phyloP scores from a whole-genome alignment of 495 filamentous ascomycete genomes.

The Eremomyces bilateralis region DNA sequence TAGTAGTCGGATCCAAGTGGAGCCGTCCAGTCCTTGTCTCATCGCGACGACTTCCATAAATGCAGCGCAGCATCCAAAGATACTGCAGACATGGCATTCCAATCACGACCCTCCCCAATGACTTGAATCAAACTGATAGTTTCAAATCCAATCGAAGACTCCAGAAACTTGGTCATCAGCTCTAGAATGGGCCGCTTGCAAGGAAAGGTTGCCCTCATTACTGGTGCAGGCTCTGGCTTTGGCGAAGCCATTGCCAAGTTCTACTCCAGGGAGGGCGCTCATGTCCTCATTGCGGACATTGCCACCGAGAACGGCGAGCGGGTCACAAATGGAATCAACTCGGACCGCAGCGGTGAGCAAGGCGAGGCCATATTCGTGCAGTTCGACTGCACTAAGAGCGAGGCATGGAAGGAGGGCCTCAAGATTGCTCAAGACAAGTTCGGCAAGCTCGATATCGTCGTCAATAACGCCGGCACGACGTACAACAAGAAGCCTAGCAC shows the following conservation, averaged over 20 bases:
- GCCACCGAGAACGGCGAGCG: constrained; percentile 1
- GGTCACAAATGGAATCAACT: constrained; percentile 2
- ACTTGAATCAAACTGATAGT: no score
- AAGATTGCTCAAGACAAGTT: constrained; percentile 3
- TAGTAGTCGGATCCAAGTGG: no score
- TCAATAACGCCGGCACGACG: constrained; percentile 6
- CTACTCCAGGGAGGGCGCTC: constrained; percentile 2
- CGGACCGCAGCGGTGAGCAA: background rate
- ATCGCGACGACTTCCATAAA: no score
- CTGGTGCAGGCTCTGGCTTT: constrained; percentile 4
- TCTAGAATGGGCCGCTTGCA: background rate
- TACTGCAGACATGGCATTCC: no score
- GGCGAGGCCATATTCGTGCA: constrained; percentile 3
- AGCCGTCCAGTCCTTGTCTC: no score
- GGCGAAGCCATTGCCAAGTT: constrained; percentile 3
- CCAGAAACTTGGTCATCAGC: no score
- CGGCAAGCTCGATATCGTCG: constrained; percentile 4
- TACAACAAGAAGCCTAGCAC: constrained; percentile 4
- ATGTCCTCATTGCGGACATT: constrained; percentile 6
- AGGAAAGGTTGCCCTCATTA: constrained; percentile 6
- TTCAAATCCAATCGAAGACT: no score
- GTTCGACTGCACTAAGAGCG: constrained; percentile 1
- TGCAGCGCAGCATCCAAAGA: no score
- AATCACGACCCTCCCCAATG: no score
- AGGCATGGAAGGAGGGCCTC: constrained; percentile 3